Evolutionary conservation across 2,329 filamentous ascomycete species (phyloP), one percentile per base, ranked within the genome.

Genomic region (Curvularia verruculosa): DNA sequence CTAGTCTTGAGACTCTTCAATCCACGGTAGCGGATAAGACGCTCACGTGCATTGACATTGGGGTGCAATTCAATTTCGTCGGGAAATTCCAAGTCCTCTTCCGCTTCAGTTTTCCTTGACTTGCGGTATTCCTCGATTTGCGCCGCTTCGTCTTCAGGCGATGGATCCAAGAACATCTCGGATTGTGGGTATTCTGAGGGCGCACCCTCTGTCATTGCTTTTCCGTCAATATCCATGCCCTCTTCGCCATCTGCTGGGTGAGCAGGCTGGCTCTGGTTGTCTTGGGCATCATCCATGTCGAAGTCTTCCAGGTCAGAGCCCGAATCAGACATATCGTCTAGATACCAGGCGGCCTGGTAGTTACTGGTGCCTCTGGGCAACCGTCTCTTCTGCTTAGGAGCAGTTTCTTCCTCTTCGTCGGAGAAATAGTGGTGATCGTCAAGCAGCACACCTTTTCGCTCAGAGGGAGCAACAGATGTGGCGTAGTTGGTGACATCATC

Each of bases 401-500:
- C 80, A 51, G 87, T 79, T 40, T 84, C 82, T 5, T 83, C 81
- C 51, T 95, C 89, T 45, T 95, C 92, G 41, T 98, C 94, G 0
- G 93, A 93, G 73, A 98, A 99, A 77, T 99, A 99, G 74, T 98
- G 94, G 75, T 99, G 94, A 65, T 98, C 94, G 66, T 99, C 95
- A 9, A 99, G 83, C 39, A 99, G 80, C 1, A 99, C 95, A 63
- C 94, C 95, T 78, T 94, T 96, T 72, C 80, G 72, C 56, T 82
- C 79, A 24, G 68, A 84, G 65, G 59, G 81, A 73, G 67, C 82
- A 55, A 79, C 79, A 71, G 74, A 82, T 13, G 71, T 62, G 7
- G 79, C 71, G 34, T 77, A 76, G 31, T 77, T 77, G 21, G 85
- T 85, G 21, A 86, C 84, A 59, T 91, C 89, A 23, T 86, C 82